phyloP scores from a whole-genome alignment of 352 stramenopile species.

The Globisporangium nodosum region DNA sequence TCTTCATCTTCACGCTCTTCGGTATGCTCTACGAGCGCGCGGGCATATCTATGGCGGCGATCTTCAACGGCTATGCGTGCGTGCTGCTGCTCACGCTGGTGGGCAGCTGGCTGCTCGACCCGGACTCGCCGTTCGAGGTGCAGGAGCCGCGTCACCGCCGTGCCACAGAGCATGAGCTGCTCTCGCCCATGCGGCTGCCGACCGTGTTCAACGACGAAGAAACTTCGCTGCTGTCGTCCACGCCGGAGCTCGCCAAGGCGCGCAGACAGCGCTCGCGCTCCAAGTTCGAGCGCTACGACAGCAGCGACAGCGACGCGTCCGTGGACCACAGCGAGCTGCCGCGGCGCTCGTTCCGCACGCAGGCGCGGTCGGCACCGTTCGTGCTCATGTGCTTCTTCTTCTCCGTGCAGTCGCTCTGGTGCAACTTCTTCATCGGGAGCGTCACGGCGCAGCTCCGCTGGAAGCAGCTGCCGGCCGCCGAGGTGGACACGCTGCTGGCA shows the following conservation, averaged over 20 bases:
- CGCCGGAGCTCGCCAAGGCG: slow-evolving; percentile 39
- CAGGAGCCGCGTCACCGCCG: slow-evolving; percentile 1
- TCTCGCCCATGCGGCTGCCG: slow-evolving; percentile 51
- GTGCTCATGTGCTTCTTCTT: slow-evolving; percentile 73
- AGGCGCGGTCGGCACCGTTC: slow-evolving; percentile 61
- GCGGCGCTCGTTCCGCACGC: slow-evolving; percentile 54
- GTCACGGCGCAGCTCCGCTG: slow-evolving; percentile 50
- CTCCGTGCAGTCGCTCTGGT: slow-evolving; percentile 66
- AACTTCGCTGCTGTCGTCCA: slow-evolving; percentile 36
- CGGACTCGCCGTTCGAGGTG: slow-evolving; percentile 40
- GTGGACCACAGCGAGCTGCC: slow-evolving; percentile 18
- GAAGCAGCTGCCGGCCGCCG: slow-evolving; percentile 34
- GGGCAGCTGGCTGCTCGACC: slow-evolving; percentile 46
- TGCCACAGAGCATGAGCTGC: slow-evolving; percentile 32
- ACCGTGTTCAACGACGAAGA: slow-evolving; percentile 60
- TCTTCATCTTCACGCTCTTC: slow-evolving; percentile 71
- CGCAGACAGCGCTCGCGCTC: slow-evolving; percentile 16
- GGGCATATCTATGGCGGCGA: slow-evolving; percentile 27
- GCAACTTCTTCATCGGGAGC: slow-evolving; percentile 81
- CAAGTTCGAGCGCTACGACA: slow-evolving; percentile 18
- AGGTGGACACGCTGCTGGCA: slow-evolving; percentile 33
- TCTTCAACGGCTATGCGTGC: slow-evolving; percentile 50
- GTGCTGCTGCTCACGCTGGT: slow-evolving; percentile 47
- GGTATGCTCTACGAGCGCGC: slow-evolving; percentile 36
- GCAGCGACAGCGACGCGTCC: slow-evolving; percentile 10